A percentile compares a stretch with the other conserved stretches of the same genome.
Evolutionary conservation across 768 basidiomycete genomes (phyloP).

Genomic region (Tulasnella sp.): DNA sequence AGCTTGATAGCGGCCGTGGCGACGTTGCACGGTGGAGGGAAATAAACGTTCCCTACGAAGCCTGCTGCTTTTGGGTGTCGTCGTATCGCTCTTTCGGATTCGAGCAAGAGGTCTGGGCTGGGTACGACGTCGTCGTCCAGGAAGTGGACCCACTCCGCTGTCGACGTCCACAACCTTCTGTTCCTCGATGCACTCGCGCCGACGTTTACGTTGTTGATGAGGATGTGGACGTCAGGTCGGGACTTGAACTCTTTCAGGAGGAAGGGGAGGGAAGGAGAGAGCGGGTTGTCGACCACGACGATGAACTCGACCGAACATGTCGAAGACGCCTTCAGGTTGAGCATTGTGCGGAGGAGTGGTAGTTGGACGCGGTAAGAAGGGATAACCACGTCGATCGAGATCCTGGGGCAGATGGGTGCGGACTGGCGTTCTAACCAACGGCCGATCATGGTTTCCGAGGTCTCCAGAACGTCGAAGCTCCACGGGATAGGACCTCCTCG

Average conservation of each 20-base stretch:
- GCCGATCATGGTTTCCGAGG: slow-evolving; percentile 29
- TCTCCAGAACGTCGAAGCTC: slow-evolving; percentile 38
- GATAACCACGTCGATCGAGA: slow-evolving; percentile 45
- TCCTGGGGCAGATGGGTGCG: slow-evolving; percentile 23
- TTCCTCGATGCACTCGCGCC: slow-evolving; percentile 48
- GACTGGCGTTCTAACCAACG: slow-evolving; percentile 27
- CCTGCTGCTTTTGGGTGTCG: slow-evolving; percentile 37
- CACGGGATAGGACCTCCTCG: slow-evolving; percentile 36
- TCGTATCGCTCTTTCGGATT: slow-evolving; percentile 39
- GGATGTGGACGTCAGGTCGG: slow-evolving; percentile 43
- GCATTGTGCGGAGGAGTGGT: slow-evolving; percentile 32
- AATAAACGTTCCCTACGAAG: slow-evolving; percentile 41
- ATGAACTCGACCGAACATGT: slow-evolving; percentile 44
- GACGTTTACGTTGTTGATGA: slow-evolving; percentile 35
- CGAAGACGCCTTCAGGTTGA: slow-evolving; percentile 32
- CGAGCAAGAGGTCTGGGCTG: slow-evolving; percentile 30
- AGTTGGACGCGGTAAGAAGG: slow-evolving; percentile 46
- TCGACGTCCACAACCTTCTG: slow-evolving; percentile 40
- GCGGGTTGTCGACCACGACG: slow-evolving; percentile 47
- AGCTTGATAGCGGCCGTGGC: slow-evolving; percentile 46
- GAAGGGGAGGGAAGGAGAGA: slow-evolving; percentile 29
- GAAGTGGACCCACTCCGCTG: slow-evolving; percentile 48
- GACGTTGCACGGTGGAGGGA: slow-evolving; percentile 37
- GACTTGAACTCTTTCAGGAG: slow-evolving; percentile 32
- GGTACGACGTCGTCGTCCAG: slow-evolving; percentile 50